Evolutionary conservation across 1,284 basidiomycete species (phyloP), one percentile per base, ranked within the genome.

Genomic region (Tilletiaria anomala): DNA sequence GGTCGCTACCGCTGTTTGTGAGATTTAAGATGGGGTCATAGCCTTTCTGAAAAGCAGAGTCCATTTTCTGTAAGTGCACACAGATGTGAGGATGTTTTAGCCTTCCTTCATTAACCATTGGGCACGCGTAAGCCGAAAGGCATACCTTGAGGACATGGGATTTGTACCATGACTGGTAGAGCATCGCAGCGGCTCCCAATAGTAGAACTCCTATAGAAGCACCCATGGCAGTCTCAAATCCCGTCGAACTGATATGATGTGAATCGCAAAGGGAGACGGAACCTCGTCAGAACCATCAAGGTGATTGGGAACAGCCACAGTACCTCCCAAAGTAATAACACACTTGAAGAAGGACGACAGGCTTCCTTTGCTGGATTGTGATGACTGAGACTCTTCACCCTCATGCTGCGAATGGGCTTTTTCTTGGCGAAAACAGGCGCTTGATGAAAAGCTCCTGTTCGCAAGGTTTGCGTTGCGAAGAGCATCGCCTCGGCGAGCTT

Each of bases 191-290:
- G 32, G 42, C 45, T n/a, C 59, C 59, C 12, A 61, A 50, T 4
- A 61, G 42, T 3, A 61, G 41, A 2, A 61, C 59, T 29, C 59
- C 59, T 4, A 44, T 48, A 2, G 51, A 55, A 14, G 59, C 59
- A 6, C 59, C 59, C 57, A 60, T 58, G 21, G 59, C 59, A 2
- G 59, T 59, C 45, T 61, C 59, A 43, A 48, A 60, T 10, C 57
- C 59, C 14, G 59, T 58, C 14, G 53, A 56, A 42, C 57, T 61
- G 50, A 58, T n/a, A n/a, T n/a, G n/a, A n/a, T n/a, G n/a, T n/a
- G n/a, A n/a, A n/a, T n/a, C n/a, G n/a, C n/a, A n/a, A n/a, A n/a
- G n/a, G n/a, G n/a, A n/a, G n/a, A n/a, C n/a, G n/a, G n/a, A n/a
- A n/a, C n/a, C n/a, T n/a, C n/a, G n/a, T n/a, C n/a, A n/a, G n/a